Percentiles rank a stretch among this genome's conserved stretches.
Evolutionary conservation across 768 basidiomycete genomes (phyloP).

Genomic region (Auricularia sp.): DNA sequence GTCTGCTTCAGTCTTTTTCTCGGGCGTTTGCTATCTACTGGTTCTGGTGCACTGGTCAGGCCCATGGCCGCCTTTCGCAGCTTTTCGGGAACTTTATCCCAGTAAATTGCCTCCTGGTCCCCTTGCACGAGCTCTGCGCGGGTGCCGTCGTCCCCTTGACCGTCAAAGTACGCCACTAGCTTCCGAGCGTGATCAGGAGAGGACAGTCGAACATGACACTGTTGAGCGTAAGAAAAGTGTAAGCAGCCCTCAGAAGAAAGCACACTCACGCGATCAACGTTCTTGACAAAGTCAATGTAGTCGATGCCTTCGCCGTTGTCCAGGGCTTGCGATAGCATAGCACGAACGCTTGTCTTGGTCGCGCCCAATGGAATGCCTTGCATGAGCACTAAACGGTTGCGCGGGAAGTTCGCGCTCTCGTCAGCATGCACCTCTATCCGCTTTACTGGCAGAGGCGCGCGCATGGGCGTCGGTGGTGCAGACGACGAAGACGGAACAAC

Average conservation of each 20-base stretch:
- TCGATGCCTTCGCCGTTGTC: constrained; percentile 38
- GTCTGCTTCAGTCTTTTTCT: neutral
- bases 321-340: constrained; percentile 42
- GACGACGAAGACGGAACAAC: no score
- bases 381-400: constrained; percentile 57
- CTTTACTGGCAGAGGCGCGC: no score
- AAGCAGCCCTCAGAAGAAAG: neutral
- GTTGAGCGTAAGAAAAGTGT: neutral
- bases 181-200: constrained; percentile 35
- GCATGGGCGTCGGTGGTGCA: no score
- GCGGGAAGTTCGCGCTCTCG: constrained; percentile 34
- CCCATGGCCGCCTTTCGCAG: constrained; percentile 50
- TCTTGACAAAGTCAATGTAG: constrained; percentile 74
- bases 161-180: constrained; percentile 37
- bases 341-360: constrained; percentile 70
- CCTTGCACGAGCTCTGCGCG: constrained; percentile 54
- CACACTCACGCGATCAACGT: constrained; percentile 55
- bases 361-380: constrained; percentile 63
- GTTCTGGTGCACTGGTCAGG: neutral
- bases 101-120: constrained; percentile 60
- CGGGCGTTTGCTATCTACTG: neutral
- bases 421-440: neutral
- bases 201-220: constrained; percentile 70
- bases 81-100: constrained; percentile 72
- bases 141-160: constrained; percentile 29